Base-by-base conservation (phyloP, 352 stramenopile genomes). In the Peronospora belbahrii region DNA sequence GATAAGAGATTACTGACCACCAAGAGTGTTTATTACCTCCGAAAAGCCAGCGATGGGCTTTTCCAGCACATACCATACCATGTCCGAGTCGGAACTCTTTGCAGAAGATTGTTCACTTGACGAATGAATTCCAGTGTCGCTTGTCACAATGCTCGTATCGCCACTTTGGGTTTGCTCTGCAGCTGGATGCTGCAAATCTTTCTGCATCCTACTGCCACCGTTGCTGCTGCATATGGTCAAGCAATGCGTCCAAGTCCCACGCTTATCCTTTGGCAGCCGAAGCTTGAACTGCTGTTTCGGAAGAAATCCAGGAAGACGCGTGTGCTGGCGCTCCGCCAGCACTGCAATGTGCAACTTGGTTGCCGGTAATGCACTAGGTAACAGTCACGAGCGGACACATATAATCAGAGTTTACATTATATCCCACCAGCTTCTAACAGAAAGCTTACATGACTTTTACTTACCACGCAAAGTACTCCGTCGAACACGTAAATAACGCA, bases 261-360 rank as follows among this genome's bases (percentile, higher is more conserved):
- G 18, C 17, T 65, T 73, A 18, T 56, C 18, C 20, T 66, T 83
- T 23, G 75, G 72, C 19, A 81, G 42, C 8, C 68, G 62, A 25
- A 87, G 59, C 6, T 67, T 73, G 19, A 87, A 75, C 1, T 68
- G 56, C 28, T 84, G 75, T 31, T 80, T 84, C 5, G 75, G 75
- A 34, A 77, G 28, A 22, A 87, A 87, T 9, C 72, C 75, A 9
- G 65, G 56, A 13, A 83, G 54, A 8, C 42, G 28, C 1, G 28
- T 39, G 27, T 52, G 22, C 6, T 57, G 57, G 2, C 56, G 64
- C 20, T 68, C 60, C 0, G 65, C 72, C 9, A 83, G 38, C 7
- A 71, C 65, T 4, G 71, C 63, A 40, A 87, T n/a, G 43, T 87
- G 75, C 38, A 80, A 32, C 20, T 74, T 67, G 3, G 72, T 83